These are phyloP conservation scores for Taxillus chinensis DNA, from an alignment of 164 flowering plant genomes.

Conservation along the genomic window DNA sequence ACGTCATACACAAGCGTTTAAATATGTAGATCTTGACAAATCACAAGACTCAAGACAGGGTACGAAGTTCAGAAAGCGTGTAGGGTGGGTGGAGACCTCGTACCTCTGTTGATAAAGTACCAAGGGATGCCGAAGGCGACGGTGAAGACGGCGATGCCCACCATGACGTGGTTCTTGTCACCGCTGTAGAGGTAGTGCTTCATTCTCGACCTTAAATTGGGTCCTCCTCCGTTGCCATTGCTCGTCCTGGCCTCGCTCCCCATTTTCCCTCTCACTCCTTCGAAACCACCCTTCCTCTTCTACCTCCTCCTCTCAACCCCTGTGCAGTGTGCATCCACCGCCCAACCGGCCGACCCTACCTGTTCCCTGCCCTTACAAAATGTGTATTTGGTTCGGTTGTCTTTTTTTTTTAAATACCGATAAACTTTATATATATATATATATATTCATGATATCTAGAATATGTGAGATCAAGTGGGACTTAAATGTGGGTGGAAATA, in stretches of 20 bases:
- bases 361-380: no score
- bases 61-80: not conserved
- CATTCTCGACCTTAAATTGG: constrained; percentile 36
- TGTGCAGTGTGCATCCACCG: no score
- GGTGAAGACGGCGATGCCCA: constrained; percentile 46
- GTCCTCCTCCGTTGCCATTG: constrained; percentile 27
- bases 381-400: no score
- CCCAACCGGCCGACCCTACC: no score
- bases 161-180: constrained; percentile 63
- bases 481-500: no score
- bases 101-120: constrained; percentile 56
- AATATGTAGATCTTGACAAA: no score
- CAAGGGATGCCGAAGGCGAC: constrained; percentile 51
- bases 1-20: no score
- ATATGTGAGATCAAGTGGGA: no score
- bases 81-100: not conserved
- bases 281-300: not conserved
- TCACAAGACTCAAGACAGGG: not conserved
- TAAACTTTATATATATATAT: no score
- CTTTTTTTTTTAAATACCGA: no score
- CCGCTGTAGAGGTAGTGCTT: constrained; percentile 60
- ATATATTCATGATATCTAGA: no score
- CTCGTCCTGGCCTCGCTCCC: not conserved
- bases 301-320: no score
- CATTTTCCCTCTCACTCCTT: not conserved